Conservation (phyloP, 495 filamentous ascomycete genomes). For the Aspergillus heteromorphus region DNA sequence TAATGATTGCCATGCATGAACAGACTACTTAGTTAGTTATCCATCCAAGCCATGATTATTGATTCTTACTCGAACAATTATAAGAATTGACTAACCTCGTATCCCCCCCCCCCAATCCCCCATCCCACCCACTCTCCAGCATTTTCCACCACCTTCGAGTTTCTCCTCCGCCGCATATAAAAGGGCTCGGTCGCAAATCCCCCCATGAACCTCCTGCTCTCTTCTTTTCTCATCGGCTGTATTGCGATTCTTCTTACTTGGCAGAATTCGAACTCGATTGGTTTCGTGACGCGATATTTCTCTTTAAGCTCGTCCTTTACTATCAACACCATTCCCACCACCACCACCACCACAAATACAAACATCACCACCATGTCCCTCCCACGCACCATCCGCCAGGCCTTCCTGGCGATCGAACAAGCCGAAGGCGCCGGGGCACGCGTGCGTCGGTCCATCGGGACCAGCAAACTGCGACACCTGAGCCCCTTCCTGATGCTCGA, state of each 20-base stretch:
- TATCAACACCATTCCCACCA: slow-evolving; percentile 16
- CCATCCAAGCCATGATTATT: neutral
- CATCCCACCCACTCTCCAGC: slow-evolving; percentile 15
- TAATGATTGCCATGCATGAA: too few species aligned
- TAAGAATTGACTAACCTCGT: slow-evolving; percentile 23
- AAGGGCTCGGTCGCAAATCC: slow-evolving; percentile 19
- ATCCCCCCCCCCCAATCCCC: neutral
- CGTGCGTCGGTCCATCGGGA: slow-evolving; percentile 86
- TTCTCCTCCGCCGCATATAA: slow-evolving; percentile 16
- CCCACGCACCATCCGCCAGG: slow-evolving; percentile 70
- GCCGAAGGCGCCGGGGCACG: slow-evolving; percentile 84
- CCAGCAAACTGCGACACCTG: slow-evolving; percentile 76
- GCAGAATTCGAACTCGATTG: too few species aligned
- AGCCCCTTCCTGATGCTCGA: slow-evolving; percentile 97
- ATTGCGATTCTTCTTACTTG: slow-evolving; percentile 31
- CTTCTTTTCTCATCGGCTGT: slow-evolving; percentile 41
- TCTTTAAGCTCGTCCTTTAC: too few species aligned
- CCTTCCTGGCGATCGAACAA: slow-evolving; percentile 80
- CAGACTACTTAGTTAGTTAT: too few species aligned
- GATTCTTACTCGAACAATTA: slow-evolving; percentile 15
- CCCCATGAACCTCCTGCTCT: slow-evolving; percentile 38
- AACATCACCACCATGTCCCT: slow-evolving; percentile 51
- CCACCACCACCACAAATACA: slow-evolving; percentile 10
- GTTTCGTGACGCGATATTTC: too few species aligned
- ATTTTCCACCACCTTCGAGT: slow-evolving; percentile 25